Conservation (phyloP, 768 basidiomycete genomes). For the Sistotremastrum suecicum region DNA sequence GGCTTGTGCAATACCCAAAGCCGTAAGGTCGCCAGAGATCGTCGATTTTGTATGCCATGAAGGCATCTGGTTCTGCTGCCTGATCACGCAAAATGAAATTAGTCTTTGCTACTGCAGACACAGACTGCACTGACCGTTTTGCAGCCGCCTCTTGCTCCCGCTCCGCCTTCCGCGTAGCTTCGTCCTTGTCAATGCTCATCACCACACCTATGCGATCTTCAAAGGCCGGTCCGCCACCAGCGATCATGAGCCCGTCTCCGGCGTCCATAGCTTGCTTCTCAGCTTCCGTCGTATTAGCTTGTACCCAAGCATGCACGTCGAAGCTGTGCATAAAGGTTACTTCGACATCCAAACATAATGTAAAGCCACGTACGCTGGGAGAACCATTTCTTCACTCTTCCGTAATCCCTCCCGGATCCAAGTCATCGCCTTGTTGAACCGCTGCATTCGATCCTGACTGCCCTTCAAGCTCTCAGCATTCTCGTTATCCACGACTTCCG, state of each 20-base stretch:
- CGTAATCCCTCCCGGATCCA: constrained; percentile 79
- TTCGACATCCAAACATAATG: not conserved
- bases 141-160: constrained; percentile 70
- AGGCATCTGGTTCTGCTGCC: constrained; percentile 80
- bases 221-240: constrained; percentile 43
- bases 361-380: constrained; percentile 52
- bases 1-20: constrained; percentile 44
- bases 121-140: constrained; percentile 34
- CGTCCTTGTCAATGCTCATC: constrained; percentile 81
- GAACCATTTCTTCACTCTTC: constrained; percentile 74
- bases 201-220: constrained; percentile 79
- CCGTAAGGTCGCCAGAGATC: constrained; percentile 83
- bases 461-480: constrained; percentile 73
- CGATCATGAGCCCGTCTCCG: constrained; percentile 52
- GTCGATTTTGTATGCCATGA: constrained; percentile 95
- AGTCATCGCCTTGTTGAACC: constrained; percentile 85
- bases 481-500: constrained; percentile 81
- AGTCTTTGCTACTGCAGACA: not conserved
- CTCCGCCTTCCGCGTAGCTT: constrained; percentile 56
- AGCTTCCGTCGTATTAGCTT: constrained; percentile 51
- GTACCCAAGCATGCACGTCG: constrained; percentile 75
- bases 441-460: constrained; percentile 89
- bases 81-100: constrained; percentile 5
- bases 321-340: constrained; percentile 31
- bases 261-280: constrained; percentile 35